Evolutionary conservation across 106 monocot species (phyloP).

Genomic region (Iris macrosiphon): DNA sequence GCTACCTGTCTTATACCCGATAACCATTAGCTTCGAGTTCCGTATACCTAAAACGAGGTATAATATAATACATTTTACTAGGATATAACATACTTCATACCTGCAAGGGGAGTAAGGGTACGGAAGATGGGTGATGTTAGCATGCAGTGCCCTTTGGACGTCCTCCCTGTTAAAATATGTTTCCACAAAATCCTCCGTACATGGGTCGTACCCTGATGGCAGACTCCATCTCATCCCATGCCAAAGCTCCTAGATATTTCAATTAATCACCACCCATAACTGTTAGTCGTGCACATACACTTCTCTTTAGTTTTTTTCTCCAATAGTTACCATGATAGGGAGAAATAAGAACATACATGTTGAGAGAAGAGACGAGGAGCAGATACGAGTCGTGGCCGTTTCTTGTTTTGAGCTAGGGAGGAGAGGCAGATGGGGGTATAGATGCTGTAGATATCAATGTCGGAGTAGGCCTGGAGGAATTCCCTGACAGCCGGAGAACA

Average conservation of each 20-base stretch:
- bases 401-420: slow-evolving; percentile 3
- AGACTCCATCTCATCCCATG: slow-evolving; percentile 14
- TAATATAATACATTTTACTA: too few relatives aligned
- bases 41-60: too few relatives aligned
- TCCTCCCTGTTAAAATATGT: slow-evolving; percentile 74
- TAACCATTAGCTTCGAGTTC: too few relatives aligned
- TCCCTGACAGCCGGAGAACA: slow-evolving; percentile 48
- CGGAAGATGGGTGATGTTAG: slow-evolving; percentile 56
- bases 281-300: neutral
- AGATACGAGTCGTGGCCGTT: slow-evolving; percentile 6
- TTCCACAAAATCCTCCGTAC: slow-evolving; percentile 63
- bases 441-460: slow-evolving; percentile 94
- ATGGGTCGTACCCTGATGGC: slow-evolving; percentile 79
- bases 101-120: slow-evolving; percentile 80
- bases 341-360: slow-evolving; percentile 23
- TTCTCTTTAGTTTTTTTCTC: too few relatives aligned
- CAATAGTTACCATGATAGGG: too few relatives aligned
- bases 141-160: slow-evolving; percentile 79
- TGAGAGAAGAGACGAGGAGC: slow-evolving; percentile 48
- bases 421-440: slow-evolving; percentile 78
- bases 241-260: slow-evolving; percentile 25
- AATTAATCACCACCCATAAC: neutral
- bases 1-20: too few relatives aligned
- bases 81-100: too few relatives aligned
- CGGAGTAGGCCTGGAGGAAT: slow-evolving; percentile 44